Evolutionary conservation across 2,329 filamentous ascomycete species (phyloP), one percentile per base, ranked within the genome.

Genomic region (Aspergillus hortae): DNA sequence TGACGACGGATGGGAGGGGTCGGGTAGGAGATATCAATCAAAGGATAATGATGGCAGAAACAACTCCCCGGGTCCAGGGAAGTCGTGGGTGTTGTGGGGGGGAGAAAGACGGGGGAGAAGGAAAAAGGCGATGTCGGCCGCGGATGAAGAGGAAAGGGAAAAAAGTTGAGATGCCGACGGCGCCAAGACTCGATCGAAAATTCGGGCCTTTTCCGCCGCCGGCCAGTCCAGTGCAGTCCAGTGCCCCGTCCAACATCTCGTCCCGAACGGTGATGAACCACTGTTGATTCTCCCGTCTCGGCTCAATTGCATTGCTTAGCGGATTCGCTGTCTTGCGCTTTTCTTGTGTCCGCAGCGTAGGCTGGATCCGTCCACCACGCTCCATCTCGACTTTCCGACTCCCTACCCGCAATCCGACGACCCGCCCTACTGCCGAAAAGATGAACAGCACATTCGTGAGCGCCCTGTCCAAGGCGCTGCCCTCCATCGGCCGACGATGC

Each of bases 101-200:
- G 57, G 59, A 53, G 56, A 48, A 50, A 49, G 51, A 54, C 51
- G 57, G 61, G 58, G 58, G 47, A 46, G 48, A 50, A 48, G 55
- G 46, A 50, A 35, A 51, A 57, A 59, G 55, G 58, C 57, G 60
- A 63, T 61, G 56, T 63, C 60, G 56, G 55, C 58, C 59, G 61
- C 54, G 59, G 61, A 57, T 59, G 53, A 51, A 56, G 58, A 51
- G 57, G 59, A 57, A 61, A 65, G 60, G 59, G 61, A 64, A 66
- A 70, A 68, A 69, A 67, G 61, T 67, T 56, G 55, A 61, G 60
- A 60, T 63, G 60, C 27, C 27, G 27, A 49, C 49, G 49, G 46
- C 50, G 67, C 67, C 67, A 70, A 70, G 67, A 66, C 60, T 65
- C 40, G 17, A 42, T 42, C 63, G 59, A 69, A 69, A 70, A 67